Evolutionary conservation across 768 basidiomycete genomes (phyloP), one percentile per base, ranked within the genome.

Genomic region (Tricholoma flavovirens): DNA sequence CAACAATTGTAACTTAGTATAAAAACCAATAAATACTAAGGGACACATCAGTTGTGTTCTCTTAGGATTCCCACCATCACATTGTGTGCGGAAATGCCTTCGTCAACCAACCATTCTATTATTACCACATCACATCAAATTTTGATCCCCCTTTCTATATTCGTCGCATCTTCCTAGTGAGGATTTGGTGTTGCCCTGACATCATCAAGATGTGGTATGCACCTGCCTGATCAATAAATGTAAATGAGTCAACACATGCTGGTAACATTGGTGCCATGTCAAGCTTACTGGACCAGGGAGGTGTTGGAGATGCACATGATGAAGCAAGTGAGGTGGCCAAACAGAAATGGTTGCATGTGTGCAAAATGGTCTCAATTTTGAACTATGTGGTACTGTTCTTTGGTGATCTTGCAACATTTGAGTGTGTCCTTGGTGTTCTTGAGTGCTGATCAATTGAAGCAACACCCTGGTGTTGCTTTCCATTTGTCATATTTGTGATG

Each of bases 401-500:
- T 45, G 71, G 70, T 3, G 71, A 73, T 53, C 60, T 72, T 2
- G 55, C 63, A 1, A 71, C 69, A 0, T 53, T 36, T 1, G 57
- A 71, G 40, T 60, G 60, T 15, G 21, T 67, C 10, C 67, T 43
- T 17, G 64, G 52, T 56, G 56, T 73, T 4, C 56, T 36, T 1
- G 62, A 57, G 19, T 55, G 56, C 5, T 68, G 67, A 0, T n/a
- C 54, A 12, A 56, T 64, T 0, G 71, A 77, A 53, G 11, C 17
- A 3, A 70, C 69, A 14, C 61, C 68, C 0, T 69, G 64, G 64
- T 49, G 40, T 1, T 61, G 70, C 0, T 54, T 71, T 6, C 71
- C 75, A 29, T 62, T 58, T 32, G 52, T 74, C 1, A 54, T 77
- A 0, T 73, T 67, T 42, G 58, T 75, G 0, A 60, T 61, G 40